These are phyloP conservation scores for Clarireedia homoeocarpa DNA, from an alignment of 2,329 filamentous ascomycete species.

Conservation along the genomic window DNA sequence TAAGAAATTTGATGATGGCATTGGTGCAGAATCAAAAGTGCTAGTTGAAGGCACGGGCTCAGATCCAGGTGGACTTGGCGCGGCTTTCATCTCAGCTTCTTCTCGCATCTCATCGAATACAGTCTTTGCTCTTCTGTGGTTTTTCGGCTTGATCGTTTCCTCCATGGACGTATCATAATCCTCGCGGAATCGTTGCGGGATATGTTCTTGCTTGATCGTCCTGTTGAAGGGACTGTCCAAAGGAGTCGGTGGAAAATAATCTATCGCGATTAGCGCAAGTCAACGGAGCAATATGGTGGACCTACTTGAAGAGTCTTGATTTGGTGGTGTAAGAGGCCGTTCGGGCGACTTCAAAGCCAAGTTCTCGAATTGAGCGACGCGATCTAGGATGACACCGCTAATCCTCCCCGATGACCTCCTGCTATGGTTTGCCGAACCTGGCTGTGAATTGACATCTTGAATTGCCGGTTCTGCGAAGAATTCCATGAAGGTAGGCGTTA, in stretches of 20 bases:
- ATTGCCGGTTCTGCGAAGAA: conserved; percentile 25
- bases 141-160: conserved; percentile 53
- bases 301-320: conserved; percentile 53
- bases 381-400: conserved; percentile 53
- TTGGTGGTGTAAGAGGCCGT: conserved; percentile 54
- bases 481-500: conserved; percentile 27
- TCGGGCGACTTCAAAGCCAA: conserved; percentile 37
- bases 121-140: conserved; percentile 39
- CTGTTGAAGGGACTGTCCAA: conserved; percentile 53
- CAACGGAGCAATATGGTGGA: conserved; percentile 1
- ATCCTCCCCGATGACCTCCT: conserved; percentile 38
- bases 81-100: conserved; percentile 43
- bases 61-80: conserved; percentile 50
- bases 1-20: conserved; percentile 50
- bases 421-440: conserved; percentile 19
- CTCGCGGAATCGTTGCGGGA: conserved; percentile 46
- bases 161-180: conserved; percentile 60
- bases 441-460: conserved; percentile 13
- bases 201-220: conserved; percentile 25
- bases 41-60: conserved; percentile 37
- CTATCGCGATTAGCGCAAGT: conserved; percentile 33
- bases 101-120: conserved; percentile 53
- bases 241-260: conserved; percentile 60
- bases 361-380: conserved; percentile 51
- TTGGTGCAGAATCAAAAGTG: conserved; percentile 43